Conservation (phyloP, 352 stramenopile genomes). For the Thalassiosira hispida region DNA sequence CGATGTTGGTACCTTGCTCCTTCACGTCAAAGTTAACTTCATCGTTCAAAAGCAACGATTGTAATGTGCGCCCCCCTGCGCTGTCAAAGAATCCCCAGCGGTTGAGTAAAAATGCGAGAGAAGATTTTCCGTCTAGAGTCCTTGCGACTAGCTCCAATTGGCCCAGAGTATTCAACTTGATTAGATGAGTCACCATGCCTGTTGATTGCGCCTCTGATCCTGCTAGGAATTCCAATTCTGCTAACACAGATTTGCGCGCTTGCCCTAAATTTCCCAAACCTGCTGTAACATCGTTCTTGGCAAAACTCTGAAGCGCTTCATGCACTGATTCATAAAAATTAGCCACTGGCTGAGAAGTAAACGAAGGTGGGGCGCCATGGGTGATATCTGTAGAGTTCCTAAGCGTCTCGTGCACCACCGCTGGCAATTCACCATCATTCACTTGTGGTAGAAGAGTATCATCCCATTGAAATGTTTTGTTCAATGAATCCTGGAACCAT, state of each 20-base stretch:
- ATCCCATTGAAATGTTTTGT: conserved; percentile 56
- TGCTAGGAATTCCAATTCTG: conserved; percentile 46
- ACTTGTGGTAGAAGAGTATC: conserved; percentile 45
- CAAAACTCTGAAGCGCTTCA: conserved; percentile 44
- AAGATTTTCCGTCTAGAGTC: conserved; percentile 34
- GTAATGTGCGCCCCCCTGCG: conserved; percentile 18
- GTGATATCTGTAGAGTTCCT: conserved; percentile 7
- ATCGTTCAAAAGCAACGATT: conserved; percentile 47
- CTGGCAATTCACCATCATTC: conserved; percentile 14
- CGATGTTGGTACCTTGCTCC: conserved; percentile 21
- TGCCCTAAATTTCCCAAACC: conserved; percentile 32
- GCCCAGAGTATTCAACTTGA: conserved; percentile 51
- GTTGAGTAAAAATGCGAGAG: conserved; percentile 35
- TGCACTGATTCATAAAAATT: conserved; percentile 55
- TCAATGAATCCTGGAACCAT: conserved; percentile 77
- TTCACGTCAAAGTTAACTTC: conserved; percentile 33
- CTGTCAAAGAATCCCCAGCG: conserved; percentile 36
- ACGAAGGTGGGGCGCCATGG: not conserved
- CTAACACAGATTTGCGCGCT: conserved; percentile 48
- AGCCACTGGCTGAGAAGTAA: not conserved
- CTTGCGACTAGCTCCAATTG: conserved; percentile 36
- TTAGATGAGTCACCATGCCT: conserved; percentile 41
- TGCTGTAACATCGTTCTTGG: conserved; percentile 37
- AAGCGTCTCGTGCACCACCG: not conserved
- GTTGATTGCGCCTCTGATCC: conserved; percentile 56